These are phyloP conservation scores for Boletus sp. DNA, from an alignment of 1,284 basidiomycete genomes.

Conservation along the genomic window DNA sequence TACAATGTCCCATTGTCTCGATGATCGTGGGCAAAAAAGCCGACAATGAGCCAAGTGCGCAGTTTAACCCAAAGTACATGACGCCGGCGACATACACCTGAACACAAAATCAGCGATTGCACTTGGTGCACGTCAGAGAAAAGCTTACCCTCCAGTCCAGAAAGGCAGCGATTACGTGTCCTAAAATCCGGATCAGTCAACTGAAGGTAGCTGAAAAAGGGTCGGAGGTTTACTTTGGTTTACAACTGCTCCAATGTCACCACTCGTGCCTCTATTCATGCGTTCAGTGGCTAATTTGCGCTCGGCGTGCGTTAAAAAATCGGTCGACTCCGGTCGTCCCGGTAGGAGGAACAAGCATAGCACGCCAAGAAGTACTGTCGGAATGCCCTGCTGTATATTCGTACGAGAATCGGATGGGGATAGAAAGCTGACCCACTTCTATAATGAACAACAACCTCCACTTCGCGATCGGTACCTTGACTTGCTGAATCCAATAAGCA, in stretches of 20 bases:
- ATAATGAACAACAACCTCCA: conserved; percentile 77
- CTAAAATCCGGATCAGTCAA: conserved; percentile 30
- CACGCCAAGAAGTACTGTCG: conserved; percentile 66
- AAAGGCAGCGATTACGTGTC: conserved; percentile 61
- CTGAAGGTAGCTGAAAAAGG: background rate
- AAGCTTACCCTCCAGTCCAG: conserved; percentile 63
- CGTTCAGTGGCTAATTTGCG: conserved; percentile 69
- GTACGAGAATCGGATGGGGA: background rate
- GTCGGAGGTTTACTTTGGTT: conserved; percentile 49
- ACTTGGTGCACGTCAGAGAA: background rate
- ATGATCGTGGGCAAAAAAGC: conserved; percentile 87
- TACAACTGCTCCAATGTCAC: conserved; percentile 64
- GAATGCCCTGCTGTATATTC: conserved; percentile 46
- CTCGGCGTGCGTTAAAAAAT: conserved; percentile 68
- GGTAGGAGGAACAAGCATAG: conserved; percentile 67
- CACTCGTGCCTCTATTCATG: conserved; percentile 66
- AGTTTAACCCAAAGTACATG: conserved; percentile 79
- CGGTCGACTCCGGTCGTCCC: conserved; percentile 71
- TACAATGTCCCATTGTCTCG: conserved; percentile 62
- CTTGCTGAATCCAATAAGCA: conserved; percentile 67
- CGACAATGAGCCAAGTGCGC: conserved; percentile 72
- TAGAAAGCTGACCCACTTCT: conserved; percentile 45
- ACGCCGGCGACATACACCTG: conserved; percentile 61
- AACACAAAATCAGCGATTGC: conserved; percentile 1
- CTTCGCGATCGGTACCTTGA: conserved; percentile 45